Conservation (phyloP, 2,329 filamentous ascomycete genomes). For the Malbranchea zuffiana region DNA sequence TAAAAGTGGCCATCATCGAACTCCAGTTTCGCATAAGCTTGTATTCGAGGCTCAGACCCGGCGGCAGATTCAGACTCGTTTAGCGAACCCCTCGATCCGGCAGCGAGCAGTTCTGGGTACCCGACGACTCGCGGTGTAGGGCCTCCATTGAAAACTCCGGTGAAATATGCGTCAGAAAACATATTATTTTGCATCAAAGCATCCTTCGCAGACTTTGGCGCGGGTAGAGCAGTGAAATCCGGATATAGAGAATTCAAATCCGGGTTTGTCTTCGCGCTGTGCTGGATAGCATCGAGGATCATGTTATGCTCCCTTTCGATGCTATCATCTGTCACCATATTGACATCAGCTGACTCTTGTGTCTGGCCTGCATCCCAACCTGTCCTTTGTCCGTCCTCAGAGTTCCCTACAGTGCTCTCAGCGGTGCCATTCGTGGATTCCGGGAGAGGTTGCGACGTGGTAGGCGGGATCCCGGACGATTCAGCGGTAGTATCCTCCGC, state of each 20-base stretch:
- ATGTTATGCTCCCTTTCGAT: conserved; percentile 10
- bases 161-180: conserved; percentile 30
- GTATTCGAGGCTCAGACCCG: conserved; percentile 38
- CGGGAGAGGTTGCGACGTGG: background rate
- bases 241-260: conserved; percentile 13
- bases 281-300: conserved; percentile 8
- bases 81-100: conserved; percentile 18
- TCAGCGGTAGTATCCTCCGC: background rate
- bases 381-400: background rate
- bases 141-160: conserved; percentile 16
- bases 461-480: conserved; percentile 15
- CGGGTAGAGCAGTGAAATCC: conserved; percentile 27
- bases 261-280: conserved; percentile 6
- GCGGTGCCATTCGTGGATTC: background rate
- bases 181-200: conserved; percentile 32
- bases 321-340: conserved; percentile 6
- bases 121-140: conserved; percentile 15
- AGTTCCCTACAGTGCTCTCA: background rate
- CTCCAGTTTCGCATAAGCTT: conserved; percentile 53
- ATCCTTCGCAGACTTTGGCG: conserved; percentile 27
- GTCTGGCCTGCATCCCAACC: conserved; percentile 2
- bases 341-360: background rate
- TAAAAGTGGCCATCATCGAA: conserved; percentile 57
- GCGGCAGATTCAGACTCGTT: conserved; percentile 28
- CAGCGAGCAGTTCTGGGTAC: conserved; percentile 20